Conservation (phyloP, 1,284 basidiomycete genomes). For the Microbotryum silenes-acaulis region DNA sequence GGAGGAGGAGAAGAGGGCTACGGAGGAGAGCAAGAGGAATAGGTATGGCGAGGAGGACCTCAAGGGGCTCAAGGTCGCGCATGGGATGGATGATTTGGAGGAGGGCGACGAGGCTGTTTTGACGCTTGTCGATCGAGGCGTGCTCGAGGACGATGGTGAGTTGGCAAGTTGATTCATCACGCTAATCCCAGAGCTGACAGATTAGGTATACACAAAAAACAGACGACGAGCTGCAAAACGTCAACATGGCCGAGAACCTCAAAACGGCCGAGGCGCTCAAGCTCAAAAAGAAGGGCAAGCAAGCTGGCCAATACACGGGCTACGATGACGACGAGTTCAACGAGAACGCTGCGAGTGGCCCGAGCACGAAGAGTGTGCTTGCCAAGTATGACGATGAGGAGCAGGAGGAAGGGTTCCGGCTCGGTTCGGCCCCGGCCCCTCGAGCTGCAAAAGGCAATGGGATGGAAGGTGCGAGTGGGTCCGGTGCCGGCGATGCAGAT, state of each 20-base stretch:
- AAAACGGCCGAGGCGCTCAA: conserved; percentile 68
- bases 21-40: conserved; percentile 66
- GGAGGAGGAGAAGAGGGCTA: conserved; percentile 66
- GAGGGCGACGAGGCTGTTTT: conserved; percentile 92
- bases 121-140: conserved; percentile 88
- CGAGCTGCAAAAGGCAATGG: conserved; percentile 24
- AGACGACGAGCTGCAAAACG: conserved; percentile 97
- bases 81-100: conserved; percentile 82
- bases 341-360: background rate
- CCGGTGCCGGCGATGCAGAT: conserved; percentile 54
- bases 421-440: conserved; percentile 29
- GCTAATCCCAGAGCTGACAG: background rate
- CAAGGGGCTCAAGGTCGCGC: conserved; percentile 85
- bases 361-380: conserved; percentile 63
- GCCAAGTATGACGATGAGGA: conserved; percentile 86
- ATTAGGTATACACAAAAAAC: conserved; percentile 6
- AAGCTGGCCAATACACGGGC: conserved; percentile 67
- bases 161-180: conserved; percentile 10
- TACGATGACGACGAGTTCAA: conserved; percentile 61
- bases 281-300: conserved; percentile 73
- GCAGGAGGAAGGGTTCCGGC: conserved; percentile 29
- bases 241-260: conserved; percentile 82
- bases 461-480: conserved; percentile 43
- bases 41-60: conserved; percentile 62
- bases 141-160: conserved; percentile 84